Evolutionary conservation across 495 filamentous ascomycete species (phyloP), one percentile per base, ranked within the genome.

Genomic region (Achaetomiella virescens): DNA sequence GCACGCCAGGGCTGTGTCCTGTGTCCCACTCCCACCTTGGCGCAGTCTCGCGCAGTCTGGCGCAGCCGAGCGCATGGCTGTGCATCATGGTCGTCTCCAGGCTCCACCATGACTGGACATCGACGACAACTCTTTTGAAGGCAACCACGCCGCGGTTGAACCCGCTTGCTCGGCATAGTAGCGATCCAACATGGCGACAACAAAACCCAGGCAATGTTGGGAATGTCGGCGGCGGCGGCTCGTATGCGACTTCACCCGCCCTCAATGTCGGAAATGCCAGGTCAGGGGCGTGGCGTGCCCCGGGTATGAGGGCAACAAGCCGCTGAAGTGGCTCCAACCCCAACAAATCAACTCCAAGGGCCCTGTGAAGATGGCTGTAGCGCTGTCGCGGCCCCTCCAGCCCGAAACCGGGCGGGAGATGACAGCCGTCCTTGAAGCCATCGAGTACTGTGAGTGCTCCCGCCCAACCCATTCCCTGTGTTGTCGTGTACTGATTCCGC

Each of bases 181-280:
- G 6, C 6, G 14, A 5, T 18, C 38, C 6, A 11, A 1, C 6
- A 58, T 58, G 55, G 48, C 48, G 2, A 22, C 6, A 4, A 6
- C 36, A 10, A 40, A 42, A 10, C 1, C 15, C 27, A 53, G 38
- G 11, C 48, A 58, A 9, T 58, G 55, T 18, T 58, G 55, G 55
- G 55, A 58, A 17, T 58, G 55, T 9, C 41, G 33, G 8, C 33
- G 55, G 1, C 55, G 55, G 11, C 49, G 55, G 3, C 49, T 58
- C 20, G 55, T 58, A 8, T 58, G 56, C 27, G 56, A 58, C 41
- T 48, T 41, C 24, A 15, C 49, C 10, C 42, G 43, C 2, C 49
- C 56, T 0, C 14, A 17, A 18, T 58, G 56, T 20, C 29, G 17
- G 4, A 54, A 48, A 31, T 58, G 49, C 36, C 33, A 48, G 21